These are phyloP conservation scores for Trichophyton rubrum DNA, from an alignment of 2,329 filamentous ascomycete species.

Conservation along the genomic window DNA sequence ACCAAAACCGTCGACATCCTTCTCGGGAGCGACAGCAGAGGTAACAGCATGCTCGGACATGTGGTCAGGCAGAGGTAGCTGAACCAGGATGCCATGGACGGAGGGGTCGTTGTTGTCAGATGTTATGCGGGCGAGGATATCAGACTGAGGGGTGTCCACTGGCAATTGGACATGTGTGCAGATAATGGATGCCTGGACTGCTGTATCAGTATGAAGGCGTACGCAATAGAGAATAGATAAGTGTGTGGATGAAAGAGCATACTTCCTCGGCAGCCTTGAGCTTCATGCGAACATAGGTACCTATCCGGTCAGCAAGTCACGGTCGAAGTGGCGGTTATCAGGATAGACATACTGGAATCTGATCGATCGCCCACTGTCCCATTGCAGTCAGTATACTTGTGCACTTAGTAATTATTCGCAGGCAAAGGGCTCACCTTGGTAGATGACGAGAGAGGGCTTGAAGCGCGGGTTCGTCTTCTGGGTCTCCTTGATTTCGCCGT, in stretches of 20 bases:
- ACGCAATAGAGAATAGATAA: neutral
- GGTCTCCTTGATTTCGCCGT: slow-evolving; percentile 64
- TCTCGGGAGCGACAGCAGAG: slow-evolving; percentile 79
- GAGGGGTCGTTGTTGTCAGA: slow-evolving; percentile 73
- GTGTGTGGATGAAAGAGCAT: slow-evolving; percentile 17
- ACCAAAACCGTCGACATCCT: slow-evolving; percentile 97
- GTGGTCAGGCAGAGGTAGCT: slow-evolving; percentile 78
- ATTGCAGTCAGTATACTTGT: slow-evolving; percentile 2
- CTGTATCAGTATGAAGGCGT: neutral
- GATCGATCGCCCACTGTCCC: slow-evolving; percentile 71
- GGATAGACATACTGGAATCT: slow-evolving; percentile 62
- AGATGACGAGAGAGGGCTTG: slow-evolving; percentile 80
- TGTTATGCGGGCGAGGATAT: slow-evolving; percentile 71
- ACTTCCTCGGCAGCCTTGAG: slow-evolving; percentile 91
- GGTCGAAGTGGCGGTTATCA: neutral
- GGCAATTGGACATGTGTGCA: slow-evolving; percentile 78
- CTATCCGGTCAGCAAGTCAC: slow-evolving; percentile 35
- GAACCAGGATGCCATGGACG: slow-evolving; percentile 86
- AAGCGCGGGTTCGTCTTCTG: slow-evolving; percentile 77
- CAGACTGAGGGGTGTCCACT: slow-evolving; percentile 66
- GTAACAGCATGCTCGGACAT: slow-evolving; percentile 86
- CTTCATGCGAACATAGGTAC: slow-evolving; percentile 99
- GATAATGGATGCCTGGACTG: slow-evolving; percentile 63
- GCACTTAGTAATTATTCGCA: too few species aligned
- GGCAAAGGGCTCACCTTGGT: slow-evolving; percentile 57